phyloP scores from a whole-genome alignment of 1,284 basidiomycete genomes.

The Trichosporon ovoides region DNA sequence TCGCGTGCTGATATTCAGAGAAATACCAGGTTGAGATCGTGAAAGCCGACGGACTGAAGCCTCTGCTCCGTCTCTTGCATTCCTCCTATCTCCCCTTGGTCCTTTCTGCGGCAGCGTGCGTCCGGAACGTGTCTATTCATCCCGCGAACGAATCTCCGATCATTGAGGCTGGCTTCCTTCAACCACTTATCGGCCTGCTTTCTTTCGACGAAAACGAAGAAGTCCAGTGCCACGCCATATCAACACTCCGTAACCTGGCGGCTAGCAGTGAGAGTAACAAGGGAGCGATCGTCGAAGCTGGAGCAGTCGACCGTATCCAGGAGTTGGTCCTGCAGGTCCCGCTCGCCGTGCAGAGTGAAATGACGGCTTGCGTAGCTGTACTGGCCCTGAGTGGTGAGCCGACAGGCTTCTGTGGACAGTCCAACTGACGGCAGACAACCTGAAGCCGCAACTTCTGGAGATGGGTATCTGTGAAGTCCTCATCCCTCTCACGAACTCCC shows the following conservation, averaged over 20 bases:
- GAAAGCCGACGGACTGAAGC: constrained; percentile 86
- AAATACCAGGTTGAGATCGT: constrained; percentile 99
- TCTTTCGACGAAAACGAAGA: constrained; percentile 99
- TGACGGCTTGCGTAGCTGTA: constrained; percentile 98
- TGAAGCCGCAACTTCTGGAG: constrained; percentile 91
- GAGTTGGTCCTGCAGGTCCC: constrained; percentile 93
- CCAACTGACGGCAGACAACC: constrained; percentile 61
- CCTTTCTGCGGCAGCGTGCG: constrained; percentile 95
- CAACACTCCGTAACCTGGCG: constrained; percentile 91
- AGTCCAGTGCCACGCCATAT: constrained; percentile 99
- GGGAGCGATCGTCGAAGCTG: constrained; percentile 94
- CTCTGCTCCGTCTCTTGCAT: constrained; percentile 88
- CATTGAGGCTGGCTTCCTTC: constrained; percentile 95
- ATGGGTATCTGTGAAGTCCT: constrained; percentile 98
- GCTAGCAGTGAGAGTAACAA: constrained; percentile 99
- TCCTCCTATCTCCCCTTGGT: constrained; percentile 99
- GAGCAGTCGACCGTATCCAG: constrained; percentile 97
- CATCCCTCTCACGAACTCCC: constrained; percentile 92
- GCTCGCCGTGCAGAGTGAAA: constrained; percentile 96
- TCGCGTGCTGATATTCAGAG: constrained; percentile 55
- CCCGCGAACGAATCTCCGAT: constrained; percentile 98
- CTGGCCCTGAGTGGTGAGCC: constrained; percentile 76
- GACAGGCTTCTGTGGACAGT: background rate
- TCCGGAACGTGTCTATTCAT: constrained; percentile 98
- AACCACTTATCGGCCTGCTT: constrained; percentile 90